A percentile compares a stretch with the other conserved stretches of the same genome.
Evolutionary conservation across 1,139 yeast species (phyloP).

Genomic region (Geotrichum macrosporum): DNA sequence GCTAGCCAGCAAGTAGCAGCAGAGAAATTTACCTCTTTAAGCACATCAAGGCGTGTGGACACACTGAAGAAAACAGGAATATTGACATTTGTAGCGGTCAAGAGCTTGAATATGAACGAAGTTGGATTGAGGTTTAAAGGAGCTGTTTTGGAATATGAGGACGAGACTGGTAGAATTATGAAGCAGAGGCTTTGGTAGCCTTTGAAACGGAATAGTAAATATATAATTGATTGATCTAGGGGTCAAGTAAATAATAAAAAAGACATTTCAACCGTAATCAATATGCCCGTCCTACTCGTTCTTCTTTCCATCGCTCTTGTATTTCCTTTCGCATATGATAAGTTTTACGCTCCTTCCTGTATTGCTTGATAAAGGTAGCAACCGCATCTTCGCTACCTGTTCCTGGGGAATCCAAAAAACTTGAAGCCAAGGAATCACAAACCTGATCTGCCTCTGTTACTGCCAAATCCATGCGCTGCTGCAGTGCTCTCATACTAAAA

Average conservation of each 20-base stretch:
- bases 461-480: slow-evolving; percentile 33
- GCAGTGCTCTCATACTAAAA: slow-evolving; percentile 37
- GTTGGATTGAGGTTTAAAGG: slow-evolving; percentile 8
- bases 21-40: too few species aligned
- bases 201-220: neutral
- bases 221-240: neutral
- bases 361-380: slow-evolving; percentile 43
- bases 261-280: neutral
- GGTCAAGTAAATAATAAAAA: neutral
- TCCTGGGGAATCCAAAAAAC: slow-evolving; percentile 31
- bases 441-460: slow-evolving; percentile 36
- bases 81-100: slow-evolving; percentile 6
- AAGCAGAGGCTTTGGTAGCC: slow-evolving; percentile 9
- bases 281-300: slow-evolving; percentile 47
- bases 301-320: slow-evolving; percentile 60
- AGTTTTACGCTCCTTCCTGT: slow-evolving; percentile 45
- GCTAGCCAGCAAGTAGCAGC: too few species aligned
- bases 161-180: slow-evolving; percentile 6
- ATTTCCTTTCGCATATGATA: slow-evolving; percentile 58
- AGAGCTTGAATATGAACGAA: slow-evolving; percentile 4
- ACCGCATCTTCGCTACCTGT: slow-evolving; percentile 26
- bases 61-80: neutral
- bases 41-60: neutral
- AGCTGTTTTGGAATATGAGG: slow-evolving; percentile 1
- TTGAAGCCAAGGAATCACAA: slow-evolving; percentile 37